Conservation (phyloP, 768 basidiomycete genomes). For the Boletus sensibilis region DNA sequence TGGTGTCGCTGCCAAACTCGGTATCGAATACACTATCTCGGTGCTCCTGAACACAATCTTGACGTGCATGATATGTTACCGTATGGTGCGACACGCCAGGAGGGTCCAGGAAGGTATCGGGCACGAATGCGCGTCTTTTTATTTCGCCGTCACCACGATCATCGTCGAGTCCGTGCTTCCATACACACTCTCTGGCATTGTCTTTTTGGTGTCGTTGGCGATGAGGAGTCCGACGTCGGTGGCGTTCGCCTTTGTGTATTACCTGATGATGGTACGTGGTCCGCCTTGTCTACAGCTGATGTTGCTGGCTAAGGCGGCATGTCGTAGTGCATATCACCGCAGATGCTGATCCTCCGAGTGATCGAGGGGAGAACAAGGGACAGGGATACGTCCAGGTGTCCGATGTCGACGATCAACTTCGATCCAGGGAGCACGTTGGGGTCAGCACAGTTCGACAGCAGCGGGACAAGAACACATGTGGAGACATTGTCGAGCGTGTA, state of each 20-base stretch:
- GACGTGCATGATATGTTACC: conserved; percentile 26
- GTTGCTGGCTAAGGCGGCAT: too few relatives aligned
- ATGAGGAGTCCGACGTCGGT: conserved; percentile 10
- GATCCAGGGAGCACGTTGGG: neutral
- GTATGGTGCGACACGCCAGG: conserved; percentile 11
- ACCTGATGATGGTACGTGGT: conserved; percentile 22
- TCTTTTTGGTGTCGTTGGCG: conserved; percentile 22
- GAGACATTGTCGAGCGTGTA: conserved; percentile 1
- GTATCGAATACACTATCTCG: conserved; percentile 14
- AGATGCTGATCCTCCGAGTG: conserved; percentile 27
- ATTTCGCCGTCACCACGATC: conserved; percentile 11
- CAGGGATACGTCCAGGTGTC: neutral
- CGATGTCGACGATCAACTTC: conserved; percentile 12
- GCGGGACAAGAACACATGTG: neutral
- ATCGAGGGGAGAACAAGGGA: conserved; percentile 14
- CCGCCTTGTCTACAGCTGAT: too few relatives aligned
- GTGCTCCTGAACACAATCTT: conserved; percentile 17
- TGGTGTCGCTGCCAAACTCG: conserved; percentile 7
- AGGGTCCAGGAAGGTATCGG: conserved; percentile 12
- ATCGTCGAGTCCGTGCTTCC: conserved; percentile 28
- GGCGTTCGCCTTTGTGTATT: conserved; percentile 12
- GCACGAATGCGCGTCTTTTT: conserved; percentile 13
- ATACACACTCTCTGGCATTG: conserved; percentile 24
- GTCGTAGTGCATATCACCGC: conserved; percentile 29
- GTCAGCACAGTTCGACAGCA: neutral